Percentiles rank a stretch among this genome's conserved stretches.
Evolutionary conservation across 805 yeast species (phyloP).

Genomic region (Cyberlindnera japonica): DNA sequence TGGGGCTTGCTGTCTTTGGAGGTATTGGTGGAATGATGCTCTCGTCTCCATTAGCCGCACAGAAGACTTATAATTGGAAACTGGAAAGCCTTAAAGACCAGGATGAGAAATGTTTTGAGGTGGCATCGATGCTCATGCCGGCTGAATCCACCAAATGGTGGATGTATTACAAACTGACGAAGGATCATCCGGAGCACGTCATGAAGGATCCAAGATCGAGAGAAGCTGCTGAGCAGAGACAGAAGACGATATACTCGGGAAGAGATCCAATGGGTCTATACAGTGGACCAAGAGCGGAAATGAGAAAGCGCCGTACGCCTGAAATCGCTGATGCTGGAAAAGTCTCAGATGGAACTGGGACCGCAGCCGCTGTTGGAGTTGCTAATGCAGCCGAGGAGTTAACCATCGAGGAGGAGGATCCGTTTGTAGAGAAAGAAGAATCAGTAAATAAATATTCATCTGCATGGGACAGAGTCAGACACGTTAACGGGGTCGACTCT

Average conservation of each 20-base stretch:
- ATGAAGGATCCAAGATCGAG: slow-evolving; percentile 52
- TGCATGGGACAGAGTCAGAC: slow-evolving; percentile 38
- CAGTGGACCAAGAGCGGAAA: slow-evolving; percentile 30
- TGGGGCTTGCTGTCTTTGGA: slow-evolving; percentile 38
- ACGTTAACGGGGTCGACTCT: slow-evolving; percentile 21
- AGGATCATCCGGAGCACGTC: slow-evolving; percentile 46
- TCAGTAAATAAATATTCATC: slow-evolving; percentile 19
- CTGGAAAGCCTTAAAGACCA: slow-evolving; percentile 29
- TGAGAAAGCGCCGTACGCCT: slow-evolving; percentile 13
- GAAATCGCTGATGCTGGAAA: slow-evolving; percentile 10
- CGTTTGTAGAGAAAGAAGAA: slow-evolving; percentile 17
- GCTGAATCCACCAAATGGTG: slow-evolving; percentile 42
- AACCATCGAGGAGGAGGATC: slow-evolving; percentile 21
- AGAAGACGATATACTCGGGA: slow-evolving; percentile 30
- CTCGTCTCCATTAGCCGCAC: slow-evolving; percentile 31
- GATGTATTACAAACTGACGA: slow-evolving; percentile 48
- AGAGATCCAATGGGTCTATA: slow-evolving; percentile 38
- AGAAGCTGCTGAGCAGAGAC: slow-evolving; percentile 28
- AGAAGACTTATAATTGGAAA: slow-evolving; percentile 31
- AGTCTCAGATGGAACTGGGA: no score
- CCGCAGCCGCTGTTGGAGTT: neutral
- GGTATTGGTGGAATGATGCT: slow-evolving; percentile 39
- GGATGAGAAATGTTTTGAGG: slow-evolving; percentile 32
- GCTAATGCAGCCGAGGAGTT: neutral
- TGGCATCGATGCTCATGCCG: slow-evolving; percentile 28